Base-by-base conservation (phyloP, 2,329 filamentous ascomycete species). In the Thelonectria discophora region DNA sequence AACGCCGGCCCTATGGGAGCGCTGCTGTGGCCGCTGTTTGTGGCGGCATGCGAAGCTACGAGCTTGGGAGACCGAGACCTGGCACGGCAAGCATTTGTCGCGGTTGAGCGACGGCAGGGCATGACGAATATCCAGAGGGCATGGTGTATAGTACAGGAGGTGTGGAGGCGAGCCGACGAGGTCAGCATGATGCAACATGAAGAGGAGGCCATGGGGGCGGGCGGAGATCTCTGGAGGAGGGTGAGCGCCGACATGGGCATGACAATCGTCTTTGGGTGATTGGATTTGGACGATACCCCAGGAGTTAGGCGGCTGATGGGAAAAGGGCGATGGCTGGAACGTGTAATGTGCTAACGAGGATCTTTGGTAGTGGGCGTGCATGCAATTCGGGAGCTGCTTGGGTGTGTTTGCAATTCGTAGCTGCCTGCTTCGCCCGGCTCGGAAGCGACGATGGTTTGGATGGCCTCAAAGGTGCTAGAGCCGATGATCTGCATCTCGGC, bases 51-150 rank as follows among this genome's bases (percentile, higher is more conserved):
- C 69, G 87, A 90, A 72, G 87, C 86, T 0, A 75, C 79, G 9
- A 78, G 72, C 15, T 67, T 73, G 1, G 77, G 76, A 9, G 86
- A 90, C 69, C 77, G 86, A 15, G 77, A 77, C 6, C 74, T 86
- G 17, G 85, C 86, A 4, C 73, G 78, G 24, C 76, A 77, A 56
- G 78, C 84, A 0, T 89, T 89, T 67, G 72, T 74, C 5, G 82
- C 82, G 5, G 79, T 88, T 9, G 82, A 84, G 60, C 79, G 77
- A 55, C 76, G 86, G 17, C 88, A 89, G 72, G 86, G 87, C 18
- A 89, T 89, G 87, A 82, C 81, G 17, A 90, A 90, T 67, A 89
- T 90, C 59, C 81, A 81, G 63, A 79, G 85, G 62, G 84, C 86
- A 3, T 88, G 86, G 84, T 80, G 80, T 12, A 84, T 90, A 37